Base-by-base conservation (phyloP, 495 filamentous ascomycete species). In the Tetracladium setigerum region DNA sequence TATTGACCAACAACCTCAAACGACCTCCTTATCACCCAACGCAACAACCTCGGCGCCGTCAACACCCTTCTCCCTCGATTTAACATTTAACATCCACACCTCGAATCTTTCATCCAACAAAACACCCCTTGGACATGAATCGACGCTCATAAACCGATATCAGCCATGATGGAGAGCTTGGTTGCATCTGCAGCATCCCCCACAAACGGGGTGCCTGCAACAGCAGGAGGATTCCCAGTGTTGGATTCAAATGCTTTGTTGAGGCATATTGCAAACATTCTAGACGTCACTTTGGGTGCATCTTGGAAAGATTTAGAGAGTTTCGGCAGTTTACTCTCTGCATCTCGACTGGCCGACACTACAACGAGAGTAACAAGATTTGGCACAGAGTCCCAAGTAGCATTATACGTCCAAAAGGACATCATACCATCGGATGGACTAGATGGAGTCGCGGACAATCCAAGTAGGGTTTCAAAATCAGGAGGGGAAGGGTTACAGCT, bases 351-450 rank as follows among this genome's bases (percentile, higher is more conserved):
- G 54, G 65, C 70, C 31, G 90, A 97, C 45, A 97, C 92, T 0
- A 67, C 89, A 19, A 82, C 88, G 57, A 76, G 89, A 67, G 95
- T 91, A 66, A 82, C 79, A 51, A 81, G 91, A 56, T 99, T 95
- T 63, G 87, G 89, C 40, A 78, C 82, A 22, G 92, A 96, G 65
- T 69, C 85, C 39, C 88, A 95, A 69, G 77, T 83, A 33, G 88
- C 83, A 19, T 67, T 99, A 41, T 97, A 95, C 66, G 84, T 94
- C 48, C 84, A 88, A 58, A 95, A 95, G 66, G 87, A 95, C 57
- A 61, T 85, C 30, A 65, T 79, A 34, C 65, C 69, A 17, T 66
- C 71, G n/a, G 75, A 79, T 41, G 62, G 74, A 43, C 53, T 68
- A 38, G 74, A 79, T 47, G 67, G 65, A n/a, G 62, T 65, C 44